Evolutionary conservation across 139 green algal genomes (phyloP).

Genomic region (Tetradesmus lagerheimii): DNA sequence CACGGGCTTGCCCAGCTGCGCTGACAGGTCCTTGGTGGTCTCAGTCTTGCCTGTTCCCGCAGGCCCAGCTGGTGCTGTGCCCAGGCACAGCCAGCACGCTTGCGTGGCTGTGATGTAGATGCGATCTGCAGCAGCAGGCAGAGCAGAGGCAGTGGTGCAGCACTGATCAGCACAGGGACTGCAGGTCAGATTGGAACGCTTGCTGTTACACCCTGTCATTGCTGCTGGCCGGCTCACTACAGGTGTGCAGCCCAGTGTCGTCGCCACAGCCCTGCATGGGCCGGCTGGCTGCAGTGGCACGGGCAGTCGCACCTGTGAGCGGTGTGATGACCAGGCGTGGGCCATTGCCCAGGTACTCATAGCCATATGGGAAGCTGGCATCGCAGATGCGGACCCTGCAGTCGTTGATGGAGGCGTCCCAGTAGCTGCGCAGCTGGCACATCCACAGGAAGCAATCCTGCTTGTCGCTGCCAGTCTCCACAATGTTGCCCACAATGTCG

Average conservation of each 20-base stretch:
- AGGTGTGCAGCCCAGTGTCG: no score
- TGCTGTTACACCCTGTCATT: no score
- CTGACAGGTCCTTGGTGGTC: conserved; percentile 88
- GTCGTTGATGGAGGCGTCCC: conserved; percentile 66
- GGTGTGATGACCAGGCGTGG: conserved; percentile 86
- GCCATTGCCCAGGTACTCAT: conserved; percentile 91
- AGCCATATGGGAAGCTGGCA: conserved; percentile 85
- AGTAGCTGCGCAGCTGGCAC: conserved; percentile 86
- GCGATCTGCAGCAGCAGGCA: conserved; percentile 59
- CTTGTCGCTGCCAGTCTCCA: conserved; percentile 60
- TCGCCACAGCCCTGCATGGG: no score
- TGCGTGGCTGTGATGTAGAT: conserved; percentile 92
- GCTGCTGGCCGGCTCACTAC: no score
- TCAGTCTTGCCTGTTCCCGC: conserved; percentile 86
- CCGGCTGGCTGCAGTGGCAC: no score
- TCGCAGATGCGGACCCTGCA: conserved; percentile 83
- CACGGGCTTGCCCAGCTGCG: conserved; percentile 88
- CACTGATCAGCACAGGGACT: neutral
- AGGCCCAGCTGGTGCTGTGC: conserved; percentile 82
- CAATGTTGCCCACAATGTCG: conserved; percentile 76
- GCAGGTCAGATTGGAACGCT: no score
- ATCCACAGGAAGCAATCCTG: conserved; percentile 85
- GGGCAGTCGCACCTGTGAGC: conserved; percentile 54
- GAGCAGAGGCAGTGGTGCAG: neutral
- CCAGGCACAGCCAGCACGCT: conserved; percentile 87